These are phyloP conservation scores for Saccharomycopsis fodiens DNA, from an alignment of 805 yeast genomes.

Conservation along the genomic window DNA sequence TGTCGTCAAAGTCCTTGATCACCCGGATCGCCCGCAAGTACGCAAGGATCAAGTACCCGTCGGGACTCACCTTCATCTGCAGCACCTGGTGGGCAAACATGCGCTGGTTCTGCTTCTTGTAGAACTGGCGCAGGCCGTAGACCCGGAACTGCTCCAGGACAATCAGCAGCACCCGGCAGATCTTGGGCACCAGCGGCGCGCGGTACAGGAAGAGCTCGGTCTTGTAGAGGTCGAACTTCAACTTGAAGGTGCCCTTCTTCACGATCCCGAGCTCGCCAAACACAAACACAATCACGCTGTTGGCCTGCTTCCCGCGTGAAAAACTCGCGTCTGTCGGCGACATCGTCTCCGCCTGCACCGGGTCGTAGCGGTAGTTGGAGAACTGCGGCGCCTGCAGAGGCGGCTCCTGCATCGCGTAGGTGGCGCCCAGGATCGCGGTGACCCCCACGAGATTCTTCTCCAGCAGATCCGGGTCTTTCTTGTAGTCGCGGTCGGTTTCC, in stretches of 20 bases:
- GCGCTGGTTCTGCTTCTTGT: conserved; percentile 10
- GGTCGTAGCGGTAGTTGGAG: background rate
- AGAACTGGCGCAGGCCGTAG: conserved; percentile 19
- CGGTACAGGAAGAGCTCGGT: conserved; percentile 9
- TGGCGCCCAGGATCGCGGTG: background rate
- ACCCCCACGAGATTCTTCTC: background rate
- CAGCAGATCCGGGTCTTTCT: background rate
- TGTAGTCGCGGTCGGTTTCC: background rate
- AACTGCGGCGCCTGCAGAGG: background rate
- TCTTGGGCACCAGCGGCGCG: background rate
- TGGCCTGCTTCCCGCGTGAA: background rate
- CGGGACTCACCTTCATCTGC: background rate
- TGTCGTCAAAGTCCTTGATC: conserved; percentile 6
- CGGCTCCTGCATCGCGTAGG: background rate
- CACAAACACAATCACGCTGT: conserved; percentile 12
- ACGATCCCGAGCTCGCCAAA: conserved; percentile 18
- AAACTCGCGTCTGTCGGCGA: background rate
- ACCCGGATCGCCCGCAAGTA: conserved; percentile 10
- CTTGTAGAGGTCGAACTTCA: conserved; percentile 18
- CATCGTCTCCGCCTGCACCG: background rate
- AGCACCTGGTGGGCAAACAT: conserved; percentile 4
- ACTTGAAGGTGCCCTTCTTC: conserved; percentile 12
- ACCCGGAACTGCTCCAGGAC: conserved; percentile 13
- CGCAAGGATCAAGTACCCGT: background rate
- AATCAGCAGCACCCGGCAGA: conserved; percentile 8